Conservation (phyloP, 306 rosid species). For the Pterocarpus santalinus region DNA sequence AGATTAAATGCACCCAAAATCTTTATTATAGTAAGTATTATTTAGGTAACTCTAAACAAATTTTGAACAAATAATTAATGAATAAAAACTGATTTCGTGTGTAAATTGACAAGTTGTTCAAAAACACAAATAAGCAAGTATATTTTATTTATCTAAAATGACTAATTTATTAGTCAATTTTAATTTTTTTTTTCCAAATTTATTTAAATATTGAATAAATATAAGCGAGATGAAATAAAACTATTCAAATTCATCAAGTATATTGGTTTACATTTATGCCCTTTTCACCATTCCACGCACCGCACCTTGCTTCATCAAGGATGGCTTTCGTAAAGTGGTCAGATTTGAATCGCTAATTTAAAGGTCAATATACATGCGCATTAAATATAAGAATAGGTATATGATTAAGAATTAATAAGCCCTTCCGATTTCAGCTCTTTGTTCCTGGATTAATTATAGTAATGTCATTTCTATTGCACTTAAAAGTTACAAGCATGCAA, state of each 20-base stretch:
- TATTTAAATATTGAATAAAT: too few species aligned
- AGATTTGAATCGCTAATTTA: neutral
- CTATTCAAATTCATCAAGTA: neutral
- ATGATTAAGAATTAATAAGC: neutral
- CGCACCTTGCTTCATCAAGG: neutral
- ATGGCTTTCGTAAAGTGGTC: neutral
- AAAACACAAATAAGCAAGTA: too few species aligned
- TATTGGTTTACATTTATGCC: neutral
- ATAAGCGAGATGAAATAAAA: too few species aligned
- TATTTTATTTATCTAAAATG: too few species aligned
- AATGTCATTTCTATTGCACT: constrained; percentile 5
- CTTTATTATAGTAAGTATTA: too few species aligned
- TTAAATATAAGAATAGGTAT: neutral
- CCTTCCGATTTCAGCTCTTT: neutral
- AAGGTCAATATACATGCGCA: neutral
- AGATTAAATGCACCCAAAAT: too few species aligned
- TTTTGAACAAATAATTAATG: too few species aligned
- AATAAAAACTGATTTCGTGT: too few species aligned
- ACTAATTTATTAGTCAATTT: too few species aligned
- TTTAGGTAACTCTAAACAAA: too few species aligned
- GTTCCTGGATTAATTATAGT: neutral
- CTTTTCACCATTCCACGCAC: neutral
- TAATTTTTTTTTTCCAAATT: too few species aligned
- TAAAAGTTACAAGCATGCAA: neutral
- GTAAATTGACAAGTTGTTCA: too few species aligned